Percentiles rank a stretch among this genome's conserved stretches.
Evolutionary conservation across 495 filamentous ascomycete genomes (phyloP).

Genomic region (Aspergillus coremiiformis): DNA sequence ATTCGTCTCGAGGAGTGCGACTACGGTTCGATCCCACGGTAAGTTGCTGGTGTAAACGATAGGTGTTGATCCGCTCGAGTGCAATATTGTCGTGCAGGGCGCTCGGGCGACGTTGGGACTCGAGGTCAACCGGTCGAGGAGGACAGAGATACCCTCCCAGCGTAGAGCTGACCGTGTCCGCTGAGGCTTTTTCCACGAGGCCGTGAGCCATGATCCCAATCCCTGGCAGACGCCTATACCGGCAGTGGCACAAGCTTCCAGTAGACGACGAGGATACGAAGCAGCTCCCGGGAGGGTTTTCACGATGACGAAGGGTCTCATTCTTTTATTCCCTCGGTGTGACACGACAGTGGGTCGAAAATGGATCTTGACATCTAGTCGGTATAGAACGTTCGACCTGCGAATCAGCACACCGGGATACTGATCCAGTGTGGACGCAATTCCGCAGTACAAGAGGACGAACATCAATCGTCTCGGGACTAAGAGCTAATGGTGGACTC

Average conservation of each 20-base stretch:
- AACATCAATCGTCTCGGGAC: not conserved
- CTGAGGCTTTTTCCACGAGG: not conserved
- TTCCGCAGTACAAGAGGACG: not conserved
- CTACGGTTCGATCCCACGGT: slow-evolving; percentile 24
- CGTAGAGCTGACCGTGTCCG: not conserved
- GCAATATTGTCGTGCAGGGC: slow-evolving; percentile 11
- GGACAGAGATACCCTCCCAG: not conserved
- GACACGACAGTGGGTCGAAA: too few species aligned
- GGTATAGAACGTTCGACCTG: too few species aligned
- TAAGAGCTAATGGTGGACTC: too few species aligned
- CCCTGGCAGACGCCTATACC: not conserved
- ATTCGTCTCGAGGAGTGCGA: slow-evolving; percentile 19
- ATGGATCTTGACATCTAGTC: too few species aligned
- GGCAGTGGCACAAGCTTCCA: too few species aligned
- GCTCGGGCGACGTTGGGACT: not conserved
- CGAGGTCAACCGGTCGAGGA: not conserved
- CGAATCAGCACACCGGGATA: not conserved
- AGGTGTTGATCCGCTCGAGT: slow-evolving; percentile 25
- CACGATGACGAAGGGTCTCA: too few species aligned
- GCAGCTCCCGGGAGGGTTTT: too few species aligned
- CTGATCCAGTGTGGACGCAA: not conserved
- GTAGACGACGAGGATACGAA: too few species aligned
- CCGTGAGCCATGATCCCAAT: not conserved
- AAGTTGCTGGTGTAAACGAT: slow-evolving; percentile 23
- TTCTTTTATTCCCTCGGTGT: too few species aligned